Conservation (phyloP, 768 basidiomycete genomes). For the Mycena vulgaris region DNA sequence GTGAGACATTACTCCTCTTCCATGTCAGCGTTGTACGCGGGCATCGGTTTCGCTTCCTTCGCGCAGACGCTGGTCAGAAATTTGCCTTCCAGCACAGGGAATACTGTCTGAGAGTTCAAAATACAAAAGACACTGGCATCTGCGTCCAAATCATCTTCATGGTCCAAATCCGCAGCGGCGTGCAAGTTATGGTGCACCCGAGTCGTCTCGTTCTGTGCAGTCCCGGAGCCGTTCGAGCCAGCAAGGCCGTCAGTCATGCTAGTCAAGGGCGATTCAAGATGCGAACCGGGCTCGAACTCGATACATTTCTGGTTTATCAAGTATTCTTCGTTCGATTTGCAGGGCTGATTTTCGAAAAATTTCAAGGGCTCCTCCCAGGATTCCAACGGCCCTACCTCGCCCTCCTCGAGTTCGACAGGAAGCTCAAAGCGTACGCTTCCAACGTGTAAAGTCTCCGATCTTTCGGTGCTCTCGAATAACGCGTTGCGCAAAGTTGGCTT, state of each 20-base stretch:
- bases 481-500: too few relatives aligned
- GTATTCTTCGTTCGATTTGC: background rate
- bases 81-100: background rate
- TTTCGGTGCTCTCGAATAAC: background rate
- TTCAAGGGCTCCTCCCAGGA: slow-evolving; percentile 5
- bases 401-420: slow-evolving; percentile 15
- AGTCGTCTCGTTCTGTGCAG: too few relatives aligned
- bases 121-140: too few relatives aligned
- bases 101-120: background rate
- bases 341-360: background rate
- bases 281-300: background rate
- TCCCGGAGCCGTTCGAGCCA: too few relatives aligned
- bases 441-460: background rate
- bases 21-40: background rate
- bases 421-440: background rate
- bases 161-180: too few relatives aligned
- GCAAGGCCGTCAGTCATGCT: too few relatives aligned
- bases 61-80: background rate
- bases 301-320: too few relatives aligned
- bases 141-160: too few relatives aligned
- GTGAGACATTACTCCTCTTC: background rate
- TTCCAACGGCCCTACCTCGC: too few relatives aligned
- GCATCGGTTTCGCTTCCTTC: background rate
- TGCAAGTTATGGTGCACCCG: too few relatives aligned
- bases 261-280: background rate